Percentiles rank a stretch among this genome's conserved stretches.
phyloP scores from a whole-genome alignment of 2,329 filamentous ascomycete species.

The Berkeleyomyces rouxiae region DNA sequence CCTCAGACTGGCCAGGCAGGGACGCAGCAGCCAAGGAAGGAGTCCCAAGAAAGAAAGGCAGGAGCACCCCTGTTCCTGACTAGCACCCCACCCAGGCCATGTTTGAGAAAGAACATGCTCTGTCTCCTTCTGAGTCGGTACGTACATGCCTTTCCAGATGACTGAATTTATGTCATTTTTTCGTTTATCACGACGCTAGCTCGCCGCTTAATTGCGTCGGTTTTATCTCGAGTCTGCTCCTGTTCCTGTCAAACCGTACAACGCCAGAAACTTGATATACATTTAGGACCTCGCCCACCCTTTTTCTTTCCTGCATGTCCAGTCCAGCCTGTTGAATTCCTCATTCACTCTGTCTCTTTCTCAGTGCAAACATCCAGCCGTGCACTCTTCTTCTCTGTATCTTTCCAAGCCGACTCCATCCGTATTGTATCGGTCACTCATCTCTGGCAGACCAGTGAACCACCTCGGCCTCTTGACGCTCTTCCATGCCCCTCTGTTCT shows the following conservation, averaged over 20 bases:
- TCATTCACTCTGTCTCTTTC: background rate
- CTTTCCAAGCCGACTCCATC: background rate
- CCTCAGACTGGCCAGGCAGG: background rate
- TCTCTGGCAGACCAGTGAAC: constrained; percentile 10
- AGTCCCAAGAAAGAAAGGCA: background rate
- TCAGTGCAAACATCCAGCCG: background rate
- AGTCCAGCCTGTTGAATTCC: background rate
- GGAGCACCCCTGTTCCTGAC: background rate
- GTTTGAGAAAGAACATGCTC: background rate
- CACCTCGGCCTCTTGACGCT: background rate
- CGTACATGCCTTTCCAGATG: background rate
- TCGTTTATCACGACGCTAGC: too few species aligned
- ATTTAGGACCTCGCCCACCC: background rate
- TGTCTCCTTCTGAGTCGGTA: background rate
- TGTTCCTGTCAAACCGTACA: background rate
- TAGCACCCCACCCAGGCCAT: background rate
- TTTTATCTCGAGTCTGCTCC: background rate
- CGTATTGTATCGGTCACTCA: constrained; percentile 5
- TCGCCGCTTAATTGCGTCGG: background rate
- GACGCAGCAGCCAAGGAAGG: background rate
- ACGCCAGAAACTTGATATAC: background rate
- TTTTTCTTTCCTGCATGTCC: background rate
- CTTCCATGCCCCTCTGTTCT: background rate
- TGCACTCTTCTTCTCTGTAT: background rate
- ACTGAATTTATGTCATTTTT: background rate